phyloP scores from a whole-genome alignment of 805 yeast genomes.

The Candida ficus region DNA sequence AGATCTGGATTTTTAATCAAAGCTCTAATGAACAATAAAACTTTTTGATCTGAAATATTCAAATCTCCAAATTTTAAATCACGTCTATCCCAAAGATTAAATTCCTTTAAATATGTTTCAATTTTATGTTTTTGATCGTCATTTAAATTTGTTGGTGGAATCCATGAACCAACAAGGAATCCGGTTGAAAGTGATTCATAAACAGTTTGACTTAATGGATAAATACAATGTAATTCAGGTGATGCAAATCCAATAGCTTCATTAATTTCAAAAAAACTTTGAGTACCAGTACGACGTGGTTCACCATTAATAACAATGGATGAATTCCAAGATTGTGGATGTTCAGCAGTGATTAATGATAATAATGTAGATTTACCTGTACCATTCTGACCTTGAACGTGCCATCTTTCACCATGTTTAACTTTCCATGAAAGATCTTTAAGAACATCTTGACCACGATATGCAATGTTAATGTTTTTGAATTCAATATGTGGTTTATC shows the following conservation, averaged over 20 bases:
- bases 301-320: conserved; percentile 59
- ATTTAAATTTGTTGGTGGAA: conserved; percentile 40
- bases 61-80: conserved; percentile 47
- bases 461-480: conserved; percentile 56
- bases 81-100: conserved; percentile 35
- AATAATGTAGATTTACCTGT: conserved; percentile 89
- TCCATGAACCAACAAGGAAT: conserved; percentile 57
- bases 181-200: conserved; percentile 68
- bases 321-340: conserved; percentile 92
- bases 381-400: conserved; percentile 85
- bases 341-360: conserved; percentile 85
- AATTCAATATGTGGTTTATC: conserved; percentile 41
- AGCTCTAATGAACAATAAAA: conserved; percentile 71
- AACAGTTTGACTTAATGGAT: conserved; percentile 54
- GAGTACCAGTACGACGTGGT: conserved; percentile 67
- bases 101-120: conserved; percentile 41
- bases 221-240: conserved; percentile 89
- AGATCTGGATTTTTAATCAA: conserved; percentile 72
- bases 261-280: conserved; percentile 76
- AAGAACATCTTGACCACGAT: conserved; percentile 57
- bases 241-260: conserved; percentile 78
- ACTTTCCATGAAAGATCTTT: conserved; percentile 62
- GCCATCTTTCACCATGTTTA: conserved; percentile 76
- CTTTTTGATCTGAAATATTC: conserved; percentile 69
- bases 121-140: conserved; percentile 33